A percentile compares a stretch with the other conserved stretches of the same genome.
These are phyloP conservation scores for Phalaenopsis aphrodite DNA, from an alignment of 106 monocot species.

Conservation along the genomic window DNA sequence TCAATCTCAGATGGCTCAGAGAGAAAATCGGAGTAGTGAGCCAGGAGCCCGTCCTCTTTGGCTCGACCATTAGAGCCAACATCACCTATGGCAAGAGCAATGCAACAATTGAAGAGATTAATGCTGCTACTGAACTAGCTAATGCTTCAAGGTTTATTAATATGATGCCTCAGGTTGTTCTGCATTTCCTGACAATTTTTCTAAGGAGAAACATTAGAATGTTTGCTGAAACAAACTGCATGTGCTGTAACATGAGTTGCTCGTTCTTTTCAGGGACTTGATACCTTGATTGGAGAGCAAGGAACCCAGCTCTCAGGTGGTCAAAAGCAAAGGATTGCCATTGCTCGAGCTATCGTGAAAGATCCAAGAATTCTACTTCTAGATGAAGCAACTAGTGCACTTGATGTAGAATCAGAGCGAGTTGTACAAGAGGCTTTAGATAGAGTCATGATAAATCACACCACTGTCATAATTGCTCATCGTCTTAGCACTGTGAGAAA, in stretches of 20 bases:
- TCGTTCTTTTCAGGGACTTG: constrained; percentile 34
- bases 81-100: constrained; percentile 37
- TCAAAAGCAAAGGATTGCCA: constrained; percentile 47
- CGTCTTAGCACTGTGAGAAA: constrained; percentile 53
- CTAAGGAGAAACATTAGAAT: not conserved
- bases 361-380: constrained; percentile 39
- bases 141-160: constrained; percentile 28
- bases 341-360: constrained; percentile 42
- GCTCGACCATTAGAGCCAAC: constrained; percentile 31
- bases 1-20: constrained; percentile 40
- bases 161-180: constrained; percentile 18
- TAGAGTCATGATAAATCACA: constrained; percentile 48
- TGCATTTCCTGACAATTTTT: not conserved
- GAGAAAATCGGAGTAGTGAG: constrained; percentile 47
- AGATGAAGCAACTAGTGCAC: constrained; percentile 56
- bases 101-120: constrained; percentile 38
- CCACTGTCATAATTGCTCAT: constrained; percentile 62
- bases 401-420: constrained; percentile 57
- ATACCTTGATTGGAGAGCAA: constrained; percentile 54
- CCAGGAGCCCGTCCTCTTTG: constrained; percentile 44
- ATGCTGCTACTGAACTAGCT: constrained; percentile 39
- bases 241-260: not conserved
- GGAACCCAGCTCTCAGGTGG: constrained; percentile 57
- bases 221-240: not conserved
- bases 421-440: constrained; percentile 67